Conservation (phyloP, 2,329 filamentous ascomycete species). For the Cercospora beticola region DNA sequence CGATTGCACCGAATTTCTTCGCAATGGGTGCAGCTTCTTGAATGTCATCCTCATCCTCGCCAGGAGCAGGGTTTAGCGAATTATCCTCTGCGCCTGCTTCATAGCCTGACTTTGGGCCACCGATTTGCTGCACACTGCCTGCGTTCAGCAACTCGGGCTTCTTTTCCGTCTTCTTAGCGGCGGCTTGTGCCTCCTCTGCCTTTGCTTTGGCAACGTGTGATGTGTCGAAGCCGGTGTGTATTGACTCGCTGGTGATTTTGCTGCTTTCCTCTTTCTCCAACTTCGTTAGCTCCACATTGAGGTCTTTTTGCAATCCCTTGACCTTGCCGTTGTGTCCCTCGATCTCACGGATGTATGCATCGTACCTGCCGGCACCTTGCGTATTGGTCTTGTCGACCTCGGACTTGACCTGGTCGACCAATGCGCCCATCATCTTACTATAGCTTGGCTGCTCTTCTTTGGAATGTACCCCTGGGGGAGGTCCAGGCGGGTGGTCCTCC, state of each 20-base stretch:
- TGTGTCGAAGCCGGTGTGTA: constrained; percentile 87
- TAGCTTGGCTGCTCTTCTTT: constrained; percentile 78
- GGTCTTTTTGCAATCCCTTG: constrained; percentile 70
- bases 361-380: constrained; percentile 57
- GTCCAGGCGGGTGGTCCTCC: constrained; percentile 71
- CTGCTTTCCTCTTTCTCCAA: constrained; percentile 79
- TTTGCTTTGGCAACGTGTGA: constrained; percentile 69
- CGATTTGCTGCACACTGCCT: constrained; percentile 55
- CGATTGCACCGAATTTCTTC: constrained; percentile 79
- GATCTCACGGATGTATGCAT: constrained; percentile 76
- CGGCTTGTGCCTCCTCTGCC: constrained; percentile 21
- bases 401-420: constrained; percentile 91
- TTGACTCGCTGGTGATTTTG: constrained; percentile 91
- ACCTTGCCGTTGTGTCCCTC: constrained; percentile 76
- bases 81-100: constrained; percentile 63
- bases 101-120: constrained; percentile 51
- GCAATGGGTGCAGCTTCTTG: constrained; percentile 74
- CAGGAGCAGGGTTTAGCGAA: constrained; percentile 38
- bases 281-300: constrained; percentile 71
- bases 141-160: constrained; percentile 38
- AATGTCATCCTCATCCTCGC: constrained; percentile 65
- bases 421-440: constrained; percentile 96
- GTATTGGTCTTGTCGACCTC: constrained; percentile 71
- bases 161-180: constrained; percentile 30
- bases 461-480: constrained; percentile 76